Base-by-base conservation (phyloP, 345 rosid genomes). In the Cardamine resedifolia region DNA sequence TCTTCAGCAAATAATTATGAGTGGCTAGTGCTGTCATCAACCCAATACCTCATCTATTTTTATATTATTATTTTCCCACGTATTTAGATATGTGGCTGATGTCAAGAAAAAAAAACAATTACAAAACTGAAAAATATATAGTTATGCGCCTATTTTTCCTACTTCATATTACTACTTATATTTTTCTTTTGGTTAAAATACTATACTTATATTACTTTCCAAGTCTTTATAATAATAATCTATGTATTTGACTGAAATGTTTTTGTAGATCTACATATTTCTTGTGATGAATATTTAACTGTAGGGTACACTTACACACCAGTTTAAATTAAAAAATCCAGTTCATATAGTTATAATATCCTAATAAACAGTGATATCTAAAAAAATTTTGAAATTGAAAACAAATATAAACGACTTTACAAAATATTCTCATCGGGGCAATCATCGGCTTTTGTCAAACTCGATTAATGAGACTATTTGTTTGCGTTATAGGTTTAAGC, bases 381-480 rank as follows among this genome's bases (percentile, higher is more conserved):
- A 1, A 58, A 23, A 5, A 19, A 2, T 1, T 6, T 6, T 0
- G 10, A 55, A 45, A 20, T 1, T 5, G 19, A 3, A 14, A 18
- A 26, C 2, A 26, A 6, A 70, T 16, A 33, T 2, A 56, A 58
- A 58, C 6, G 58, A 48, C 59, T 31, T 69, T 34, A 59, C 74
- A 59, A 59, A 49, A 66, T 66, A 58, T 58, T 74, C 78, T 59
- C 78, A 28, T 74, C 10, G 67, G 73, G 68, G 61, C 7, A 49
- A 39, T 59, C 65, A 31, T 56, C 44, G n/a, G 27, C 52, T 66
- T 74, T 74, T 49, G 78, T 60, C 69, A 68, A 75, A 60, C 73
- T 75, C 78, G 78, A 61, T 60, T 68, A 51, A 31, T 51, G 69
- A 60, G 63, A 68, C 9, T 28, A 50, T 75, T 67, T 68, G 62